Evolutionary conservation across 768 basidiomycete species (phyloP).

Genomic region (Macrolepiota dolichaula): DNA sequence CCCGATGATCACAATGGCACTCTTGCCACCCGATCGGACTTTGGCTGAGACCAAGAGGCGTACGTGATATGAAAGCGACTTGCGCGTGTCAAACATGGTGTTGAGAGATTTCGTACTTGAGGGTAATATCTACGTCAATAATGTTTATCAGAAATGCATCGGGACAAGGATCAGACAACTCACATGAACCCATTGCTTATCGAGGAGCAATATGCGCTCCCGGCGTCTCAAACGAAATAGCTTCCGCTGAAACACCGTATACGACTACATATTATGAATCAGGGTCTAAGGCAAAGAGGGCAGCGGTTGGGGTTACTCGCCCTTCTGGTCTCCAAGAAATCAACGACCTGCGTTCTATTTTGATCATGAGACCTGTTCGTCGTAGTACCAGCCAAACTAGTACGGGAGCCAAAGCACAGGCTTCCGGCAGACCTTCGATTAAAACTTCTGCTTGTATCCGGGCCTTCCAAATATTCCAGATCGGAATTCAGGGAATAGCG

Average conservation of each 20-base stretch:
- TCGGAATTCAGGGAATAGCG: background rate
- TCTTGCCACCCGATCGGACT: background rate
- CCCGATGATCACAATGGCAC: background rate
- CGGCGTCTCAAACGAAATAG: background rate
- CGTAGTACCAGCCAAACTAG: background rate
- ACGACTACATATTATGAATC: background rate
- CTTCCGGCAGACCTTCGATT: background rate
- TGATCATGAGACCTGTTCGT: background rate
- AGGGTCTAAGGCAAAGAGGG: background rate
- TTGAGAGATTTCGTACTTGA: conserved; percentile 7
- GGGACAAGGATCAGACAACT: background rate
- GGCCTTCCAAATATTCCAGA: background rate
- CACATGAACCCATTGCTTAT: conserved; percentile 10
- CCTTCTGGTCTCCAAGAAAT: background rate
- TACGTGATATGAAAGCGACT: conserved; percentile 6
- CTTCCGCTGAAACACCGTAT: conserved; percentile 9
- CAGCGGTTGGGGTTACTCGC: background rate
- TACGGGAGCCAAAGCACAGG: background rate
- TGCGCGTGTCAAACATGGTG: conserved; percentile 6
- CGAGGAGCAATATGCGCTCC: conserved; percentile 1
- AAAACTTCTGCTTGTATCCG: background rate
- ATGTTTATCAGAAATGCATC: background rate
- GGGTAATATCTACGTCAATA: conserved; percentile 1
- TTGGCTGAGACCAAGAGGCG: background rate
- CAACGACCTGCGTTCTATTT: background rate